Percentiles rank a stretch among this genome's conserved stretches.
phyloP scores from a whole-genome alignment of 305 asterid species.

The Euphrasia arctica region DNA sequence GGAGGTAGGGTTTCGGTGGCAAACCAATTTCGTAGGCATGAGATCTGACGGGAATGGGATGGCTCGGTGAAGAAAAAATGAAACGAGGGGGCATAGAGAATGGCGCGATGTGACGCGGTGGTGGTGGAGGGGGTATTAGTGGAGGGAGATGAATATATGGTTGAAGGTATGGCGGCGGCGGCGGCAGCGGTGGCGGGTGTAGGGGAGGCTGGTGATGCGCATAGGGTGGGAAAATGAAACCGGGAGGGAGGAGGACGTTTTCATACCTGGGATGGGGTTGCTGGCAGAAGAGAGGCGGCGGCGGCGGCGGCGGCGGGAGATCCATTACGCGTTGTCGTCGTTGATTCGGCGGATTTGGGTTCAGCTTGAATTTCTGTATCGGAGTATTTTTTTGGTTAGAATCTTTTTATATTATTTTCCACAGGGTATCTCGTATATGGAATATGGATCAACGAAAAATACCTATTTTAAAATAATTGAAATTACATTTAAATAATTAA shows the following conservation, averaged over 20 bases:
- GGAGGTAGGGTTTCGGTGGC: slow-evolving; percentile 32
- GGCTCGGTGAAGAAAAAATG: slow-evolving; percentile 25
- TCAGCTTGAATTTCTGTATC: neutral
- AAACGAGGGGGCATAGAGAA: slow-evolving; percentile 24
- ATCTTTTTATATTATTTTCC: neutral
- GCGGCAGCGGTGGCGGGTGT: slow-evolving; percentile 3
- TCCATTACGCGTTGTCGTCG: slow-evolving; percentile 34
- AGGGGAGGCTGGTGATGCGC: neutral
- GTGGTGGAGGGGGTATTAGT: slow-evolving; percentile 19
- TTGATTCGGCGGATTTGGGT: slow-evolving; percentile 7
- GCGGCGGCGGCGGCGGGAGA: slow-evolving; percentile 29
- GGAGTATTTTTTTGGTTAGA: neutral
- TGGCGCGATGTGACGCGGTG: slow-evolving; percentile 22
- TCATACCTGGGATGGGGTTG: slow-evolving; percentile 38
- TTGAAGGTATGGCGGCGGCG: slow-evolving; percentile 28
- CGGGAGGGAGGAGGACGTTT: slow-evolving; percentile 33
- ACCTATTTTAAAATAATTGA: too few species aligned
- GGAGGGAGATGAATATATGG: slow-evolving; percentile 21
- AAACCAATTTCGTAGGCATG: slow-evolving; percentile 33
- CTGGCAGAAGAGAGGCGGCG: slow-evolving; percentile 29
- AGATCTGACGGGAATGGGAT: slow-evolving; percentile 18
- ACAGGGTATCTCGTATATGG: too few species aligned
- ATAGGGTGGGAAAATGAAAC: slow-evolving; percentile 25
- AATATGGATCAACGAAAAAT: too few species aligned
- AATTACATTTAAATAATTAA: too few species aligned